phyloP scores from a whole-genome alignment of 768 basidiomycete species.

The Suillus americanus region DNA sequence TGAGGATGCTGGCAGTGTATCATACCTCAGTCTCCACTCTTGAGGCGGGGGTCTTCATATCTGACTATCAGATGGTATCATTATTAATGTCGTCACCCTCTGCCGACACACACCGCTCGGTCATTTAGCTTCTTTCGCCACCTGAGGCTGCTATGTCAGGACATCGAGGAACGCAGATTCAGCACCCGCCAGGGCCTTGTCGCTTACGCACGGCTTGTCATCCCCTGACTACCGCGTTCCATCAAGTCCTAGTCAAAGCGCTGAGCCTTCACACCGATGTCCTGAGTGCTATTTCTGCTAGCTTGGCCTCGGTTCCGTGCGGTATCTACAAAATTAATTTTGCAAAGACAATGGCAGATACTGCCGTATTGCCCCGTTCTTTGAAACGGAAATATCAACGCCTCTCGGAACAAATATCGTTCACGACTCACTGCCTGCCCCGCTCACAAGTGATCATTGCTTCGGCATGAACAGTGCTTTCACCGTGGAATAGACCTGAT shows the following conservation, averaged over 20 bases:
- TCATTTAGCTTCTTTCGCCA: not conserved
- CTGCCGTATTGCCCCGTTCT: not conserved
- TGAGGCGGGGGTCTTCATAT: too few species aligned
- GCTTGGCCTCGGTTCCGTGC: not conserved
- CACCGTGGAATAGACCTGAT: not conserved
- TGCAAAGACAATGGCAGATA: not conserved
- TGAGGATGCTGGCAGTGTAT: conserved; percentile 1
- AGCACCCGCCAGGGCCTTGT: not conserved
- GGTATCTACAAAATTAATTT: too few species aligned
- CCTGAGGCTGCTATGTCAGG: not conserved
- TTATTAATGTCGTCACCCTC: not conserved
- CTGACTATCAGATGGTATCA: not conserved
- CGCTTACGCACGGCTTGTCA: not conserved
- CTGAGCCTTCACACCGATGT: too few species aligned
- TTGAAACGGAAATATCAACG: not conserved
- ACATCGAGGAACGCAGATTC: not conserved
- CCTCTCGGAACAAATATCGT: not conserved
- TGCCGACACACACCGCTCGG: not conserved
- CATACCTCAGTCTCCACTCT: not conserved
- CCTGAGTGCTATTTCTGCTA: not conserved
- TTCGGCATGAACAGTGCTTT: conserved; percentile 1
- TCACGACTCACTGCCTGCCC: not conserved
- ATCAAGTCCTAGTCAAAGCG: not conserved
- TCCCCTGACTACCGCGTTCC: not conserved
- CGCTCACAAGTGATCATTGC: not conserved